Conservation (phyloP, 1,139 yeast genomes). For the Petasospora fabianii region DNA sequence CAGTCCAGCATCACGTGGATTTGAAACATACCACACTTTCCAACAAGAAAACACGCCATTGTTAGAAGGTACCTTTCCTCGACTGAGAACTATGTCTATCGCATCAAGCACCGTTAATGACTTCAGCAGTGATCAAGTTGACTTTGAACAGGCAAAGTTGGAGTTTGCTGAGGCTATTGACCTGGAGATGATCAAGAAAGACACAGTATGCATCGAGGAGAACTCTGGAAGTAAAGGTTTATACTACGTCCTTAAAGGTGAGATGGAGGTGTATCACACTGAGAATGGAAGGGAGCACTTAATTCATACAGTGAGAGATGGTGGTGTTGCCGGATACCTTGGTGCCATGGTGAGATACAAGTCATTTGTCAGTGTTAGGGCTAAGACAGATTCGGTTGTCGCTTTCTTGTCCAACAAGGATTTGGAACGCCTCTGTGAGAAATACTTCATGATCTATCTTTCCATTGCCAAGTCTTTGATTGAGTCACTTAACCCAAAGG, state of each 20-base stretch:
- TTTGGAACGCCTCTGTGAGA: conserved; percentile 66
- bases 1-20: conserved; percentile 22
- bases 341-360: conserved; percentile 77
- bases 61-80: too few species aligned
- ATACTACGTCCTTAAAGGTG: conserved; percentile 75
- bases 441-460: conserved; percentile 69
- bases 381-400: conserved; percentile 51
- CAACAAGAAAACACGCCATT: conserved; percentile 3
- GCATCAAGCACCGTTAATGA: conserved; percentile 14
- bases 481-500: conserved; percentile 58
- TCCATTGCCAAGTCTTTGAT: conserved; percentile 75
- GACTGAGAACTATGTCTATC: conserved; percentile 15
- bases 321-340: conserved; percentile 86
- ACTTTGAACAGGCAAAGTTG: conserved; percentile 50
- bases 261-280: conserved; percentile 54
- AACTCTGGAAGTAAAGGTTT: conserved; percentile 70
- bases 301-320: conserved; percentile 61
- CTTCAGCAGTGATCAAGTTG: conserved; percentile 23
- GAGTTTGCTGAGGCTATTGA: conserved; percentile 66
- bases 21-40: conserved; percentile 19
- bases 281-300: conserved; percentile 34
- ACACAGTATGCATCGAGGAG: conserved; percentile 56
- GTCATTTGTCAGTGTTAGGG: conserved; percentile 68
- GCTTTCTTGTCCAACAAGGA: conserved; percentile 67
- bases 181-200: conserved; percentile 52